Conservation (phyloP, 2,329 filamentous ascomycete species). For the Ascochyta rabiei region DNA sequence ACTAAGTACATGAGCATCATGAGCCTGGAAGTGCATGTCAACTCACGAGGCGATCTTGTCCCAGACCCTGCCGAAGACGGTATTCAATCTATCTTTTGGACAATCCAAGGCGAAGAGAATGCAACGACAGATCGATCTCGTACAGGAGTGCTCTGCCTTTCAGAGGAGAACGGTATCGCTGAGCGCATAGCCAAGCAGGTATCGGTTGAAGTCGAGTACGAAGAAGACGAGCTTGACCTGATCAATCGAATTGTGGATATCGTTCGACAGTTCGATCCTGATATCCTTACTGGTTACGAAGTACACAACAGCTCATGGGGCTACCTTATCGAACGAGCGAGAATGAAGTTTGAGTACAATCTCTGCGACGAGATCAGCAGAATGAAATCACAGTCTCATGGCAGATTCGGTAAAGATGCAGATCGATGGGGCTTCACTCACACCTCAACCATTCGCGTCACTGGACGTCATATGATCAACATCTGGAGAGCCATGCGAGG, state of each 20-base stretch:
- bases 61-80: constrained; percentile 92
- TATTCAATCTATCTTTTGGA: constrained; percentile 89
- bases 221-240: constrained; percentile 81
- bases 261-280: constrained; percentile 83
- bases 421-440: constrained; percentile 95
- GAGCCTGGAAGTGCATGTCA: constrained; percentile 92
- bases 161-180: constrained; percentile 64
- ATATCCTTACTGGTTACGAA: constrained; percentile 93
- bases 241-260: constrained; percentile 86
- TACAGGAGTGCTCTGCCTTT: constrained; percentile 75
- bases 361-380: constrained; percentile 90
- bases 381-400: constrained; percentile 82
- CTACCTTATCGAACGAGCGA: constrained; percentile 88
- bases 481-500: constrained; percentile 95
- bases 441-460: constrained; percentile 89
- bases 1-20: constrained; percentile 95
- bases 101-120: constrained; percentile 76
- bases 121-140: constrained; percentile 61
- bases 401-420: constrained; percentile 81
- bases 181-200: constrained; percentile 67
- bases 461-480: constrained; percentile 94
- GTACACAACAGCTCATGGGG: constrained; percentile 95
- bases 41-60: constrained; percentile 78
- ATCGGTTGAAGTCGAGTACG: constrained; percentile 70
- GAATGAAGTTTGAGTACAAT: constrained; percentile 85